These are phyloP conservation scores for Theileria luwenshuni DNA, from an alignment of 169 alveolate species.

Conservation along the genomic window DNA sequence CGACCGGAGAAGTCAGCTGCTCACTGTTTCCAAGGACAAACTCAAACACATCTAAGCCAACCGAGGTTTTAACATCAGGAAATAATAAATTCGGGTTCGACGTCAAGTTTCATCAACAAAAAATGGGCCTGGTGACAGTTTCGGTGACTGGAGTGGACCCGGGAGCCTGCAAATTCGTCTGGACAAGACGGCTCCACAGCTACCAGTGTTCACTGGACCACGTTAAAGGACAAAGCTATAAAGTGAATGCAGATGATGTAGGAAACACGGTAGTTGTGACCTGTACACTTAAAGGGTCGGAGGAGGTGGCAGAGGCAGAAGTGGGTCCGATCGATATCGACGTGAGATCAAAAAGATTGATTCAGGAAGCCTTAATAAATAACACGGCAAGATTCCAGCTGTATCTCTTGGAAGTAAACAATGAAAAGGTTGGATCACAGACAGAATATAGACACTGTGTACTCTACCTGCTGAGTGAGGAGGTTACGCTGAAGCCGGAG, in stretches of 20 bases:
- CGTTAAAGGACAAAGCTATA: constrained; percentile 35
- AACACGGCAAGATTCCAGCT: constrained; percentile 48
- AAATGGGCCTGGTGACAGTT: constrained; percentile 49
- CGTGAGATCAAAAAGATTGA: constrained; percentile 50
- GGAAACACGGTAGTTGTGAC: constrained; percentile 54
- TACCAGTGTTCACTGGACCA: constrained; percentile 46
- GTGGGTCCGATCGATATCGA: constrained; percentile 69
- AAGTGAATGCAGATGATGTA: constrained; percentile 64
- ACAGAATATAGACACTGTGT: constrained; percentile 19
- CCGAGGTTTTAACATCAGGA: constrained; percentile 42
- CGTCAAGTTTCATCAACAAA: constrained; percentile 58
- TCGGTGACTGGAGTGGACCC: constrained; percentile 41
- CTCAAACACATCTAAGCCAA: constrained; percentile 44
- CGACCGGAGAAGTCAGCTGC: constrained; percentile 56
- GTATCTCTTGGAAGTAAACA: constrained; percentile 15
- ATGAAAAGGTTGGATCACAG: constrained; percentile 27
- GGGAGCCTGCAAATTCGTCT: constrained; percentile 29
- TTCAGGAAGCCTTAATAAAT: constrained; percentile 62
- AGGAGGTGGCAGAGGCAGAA: constrained; percentile 58
- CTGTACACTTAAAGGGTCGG: constrained; percentile 28
- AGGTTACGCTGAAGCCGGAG: constrained; percentile 56
- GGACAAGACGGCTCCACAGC: constrained; percentile 51
- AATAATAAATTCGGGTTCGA: constrained; percentile 47
- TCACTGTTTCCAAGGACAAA: constrained; percentile 52
- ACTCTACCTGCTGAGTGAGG: constrained; percentile 57